Evolutionary conservation across 176 grass and related monocot species (phyloP).

Genomic region (Musa itinerans): DNA sequence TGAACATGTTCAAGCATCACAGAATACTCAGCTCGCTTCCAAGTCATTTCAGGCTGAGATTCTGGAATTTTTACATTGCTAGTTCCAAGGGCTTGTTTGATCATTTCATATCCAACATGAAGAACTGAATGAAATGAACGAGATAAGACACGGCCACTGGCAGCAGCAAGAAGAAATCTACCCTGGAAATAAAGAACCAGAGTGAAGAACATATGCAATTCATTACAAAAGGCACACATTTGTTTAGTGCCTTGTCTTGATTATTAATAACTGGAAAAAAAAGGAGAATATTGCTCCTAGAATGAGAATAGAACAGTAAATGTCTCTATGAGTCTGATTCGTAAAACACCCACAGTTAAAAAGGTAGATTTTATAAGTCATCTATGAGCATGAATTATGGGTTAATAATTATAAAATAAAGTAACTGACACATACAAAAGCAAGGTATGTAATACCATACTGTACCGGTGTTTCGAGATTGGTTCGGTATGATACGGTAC

Average conservation of each 20-base stretch:
- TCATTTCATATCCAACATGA: constrained; percentile 93
- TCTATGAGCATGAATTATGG: too few relatives aligned
- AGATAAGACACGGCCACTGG: constrained; percentile 81
- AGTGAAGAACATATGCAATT: neutral
- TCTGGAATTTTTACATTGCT: constrained; percentile 64
- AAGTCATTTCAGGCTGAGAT: constrained; percentile 87
- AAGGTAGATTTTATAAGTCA: too few relatives aligned
- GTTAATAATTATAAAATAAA: too few relatives aligned
- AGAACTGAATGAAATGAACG: constrained; percentile 93
- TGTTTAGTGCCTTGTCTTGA: neutral
- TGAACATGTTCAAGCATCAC: constrained; percentile 98
- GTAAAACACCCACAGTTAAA: too few relatives aligned
- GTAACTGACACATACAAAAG: too few relatives aligned
- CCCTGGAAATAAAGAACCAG: constrained; percentile 35
- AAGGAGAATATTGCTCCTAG: neutral
- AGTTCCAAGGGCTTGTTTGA: constrained; percentile 76
- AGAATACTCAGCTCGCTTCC: constrained; percentile 63
- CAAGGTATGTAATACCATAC: too few relatives aligned
- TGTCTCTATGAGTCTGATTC: too few relatives aligned
- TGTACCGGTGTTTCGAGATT: too few relatives aligned
- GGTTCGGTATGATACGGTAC: too few relatives aligned
- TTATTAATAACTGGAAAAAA: neutral
- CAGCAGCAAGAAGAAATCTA: constrained; percentile 94
- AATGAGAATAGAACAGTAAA: neutral
- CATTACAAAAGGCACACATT: neutral